Conservation (phyloP, 2,329 filamentous ascomycete genomes). For the Endoconidiophora polonica region DNA sequence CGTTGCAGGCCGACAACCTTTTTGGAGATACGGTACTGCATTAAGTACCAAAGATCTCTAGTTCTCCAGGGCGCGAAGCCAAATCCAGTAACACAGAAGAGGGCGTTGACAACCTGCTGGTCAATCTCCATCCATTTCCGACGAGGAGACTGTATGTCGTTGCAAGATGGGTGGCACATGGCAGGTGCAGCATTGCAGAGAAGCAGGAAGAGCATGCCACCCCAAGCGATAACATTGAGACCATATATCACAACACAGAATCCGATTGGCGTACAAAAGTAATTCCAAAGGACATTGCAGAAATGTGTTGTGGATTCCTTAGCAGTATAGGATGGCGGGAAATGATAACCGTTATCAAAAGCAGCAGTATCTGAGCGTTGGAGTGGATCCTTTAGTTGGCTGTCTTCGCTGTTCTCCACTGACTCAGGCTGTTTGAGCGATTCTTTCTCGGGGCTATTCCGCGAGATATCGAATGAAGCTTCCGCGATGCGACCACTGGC, state of each 20-base stretch:
- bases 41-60: slow-evolving; percentile 58
- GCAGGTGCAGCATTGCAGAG: slow-evolving; percentile 57
- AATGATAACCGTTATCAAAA: slow-evolving; percentile 49
- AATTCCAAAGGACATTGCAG: slow-evolving; percentile 49
- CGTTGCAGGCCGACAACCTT: slow-evolving; percentile 42
- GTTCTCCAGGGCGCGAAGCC: slow-evolving; percentile 74
- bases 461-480: neutral
- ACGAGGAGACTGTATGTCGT: slow-evolving; percentile 59
- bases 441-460: neutral
- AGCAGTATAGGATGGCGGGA: slow-evolving; percentile 44
- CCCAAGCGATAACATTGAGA: slow-evolving; percentile 74
- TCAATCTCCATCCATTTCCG: slow-evolving; percentile 73
- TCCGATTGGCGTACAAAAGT: slow-evolving; percentile 57
- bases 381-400: neutral
- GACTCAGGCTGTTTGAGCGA: neutral
- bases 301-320: slow-evolving; percentile 41
- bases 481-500: neutral
- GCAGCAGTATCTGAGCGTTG: slow-evolving; percentile 19
- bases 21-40: slow-evolving; percentile 42
- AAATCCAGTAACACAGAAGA: slow-evolving; percentile 79
- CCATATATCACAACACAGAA: slow-evolving; percentile 66
- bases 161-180: slow-evolving; percentile 56
- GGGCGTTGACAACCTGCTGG: slow-evolving; percentile 50
- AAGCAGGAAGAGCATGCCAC: slow-evolving; percentile 76
- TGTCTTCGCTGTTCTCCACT: neutral